Percentiles rank a stretch among this genome's conserved stretches.
phyloP scores from a whole-genome alignment of 1,284 basidiomycete species.

The Ustilago hordei region DNA sequence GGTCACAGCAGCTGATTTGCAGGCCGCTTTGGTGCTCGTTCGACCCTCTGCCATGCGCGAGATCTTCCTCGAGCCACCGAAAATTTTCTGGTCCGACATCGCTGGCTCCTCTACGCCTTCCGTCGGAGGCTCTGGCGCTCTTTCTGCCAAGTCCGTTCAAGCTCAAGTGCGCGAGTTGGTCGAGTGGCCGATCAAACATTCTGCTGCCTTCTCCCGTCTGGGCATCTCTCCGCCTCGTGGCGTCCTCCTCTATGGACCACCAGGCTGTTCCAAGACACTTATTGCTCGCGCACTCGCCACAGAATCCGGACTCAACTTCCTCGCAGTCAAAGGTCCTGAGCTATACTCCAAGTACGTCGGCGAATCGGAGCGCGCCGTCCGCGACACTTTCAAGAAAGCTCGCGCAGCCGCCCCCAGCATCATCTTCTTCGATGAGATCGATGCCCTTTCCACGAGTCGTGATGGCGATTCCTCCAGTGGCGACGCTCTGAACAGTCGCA shows the following conservation, averaged over 20 bases:
- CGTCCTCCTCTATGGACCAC: slow-evolving; percentile 93
- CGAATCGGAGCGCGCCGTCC: slow-evolving; percentile 92
- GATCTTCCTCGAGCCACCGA: slow-evolving; percentile 86
- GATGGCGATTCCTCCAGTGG: slow-evolving; percentile 72
- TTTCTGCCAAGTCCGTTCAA: slow-evolving; percentile 55
- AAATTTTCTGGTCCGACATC: slow-evolving; percentile 86
- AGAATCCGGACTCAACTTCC: slow-evolving; percentile 94
- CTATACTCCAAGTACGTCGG: slow-evolving; percentile 96
- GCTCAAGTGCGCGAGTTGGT: slow-evolving; percentile 62
- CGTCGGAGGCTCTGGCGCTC: slow-evolving; percentile 26
- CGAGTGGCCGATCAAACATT: slow-evolving; percentile 92
- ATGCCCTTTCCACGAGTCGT: slow-evolving; percentile 87
- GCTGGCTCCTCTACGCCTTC: slow-evolving; percentile 49
- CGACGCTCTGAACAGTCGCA: slow-evolving; percentile 82
- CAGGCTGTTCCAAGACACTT: slow-evolving; percentile 96
- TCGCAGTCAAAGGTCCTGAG: slow-evolving; percentile 99
- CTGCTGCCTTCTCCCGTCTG: slow-evolving; percentile 84
- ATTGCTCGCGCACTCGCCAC: slow-evolving; percentile 92
- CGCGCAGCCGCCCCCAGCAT: slow-evolving; percentile 92
- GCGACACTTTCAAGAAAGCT: slow-evolving; percentile 95
- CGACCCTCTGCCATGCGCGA: slow-evolving; percentile 95
- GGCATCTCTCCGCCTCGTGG: slow-evolving; percentile 91
- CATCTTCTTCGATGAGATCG: slow-evolving; percentile 98
- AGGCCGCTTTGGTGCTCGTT: slow-evolving; percentile 79
- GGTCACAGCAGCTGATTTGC: slow-evolving; percentile 75